These are phyloP conservation scores for Pholiota molesta DNA, from an alignment of 768 basidiomycete genomes.

Conservation along the genomic window DNA sequence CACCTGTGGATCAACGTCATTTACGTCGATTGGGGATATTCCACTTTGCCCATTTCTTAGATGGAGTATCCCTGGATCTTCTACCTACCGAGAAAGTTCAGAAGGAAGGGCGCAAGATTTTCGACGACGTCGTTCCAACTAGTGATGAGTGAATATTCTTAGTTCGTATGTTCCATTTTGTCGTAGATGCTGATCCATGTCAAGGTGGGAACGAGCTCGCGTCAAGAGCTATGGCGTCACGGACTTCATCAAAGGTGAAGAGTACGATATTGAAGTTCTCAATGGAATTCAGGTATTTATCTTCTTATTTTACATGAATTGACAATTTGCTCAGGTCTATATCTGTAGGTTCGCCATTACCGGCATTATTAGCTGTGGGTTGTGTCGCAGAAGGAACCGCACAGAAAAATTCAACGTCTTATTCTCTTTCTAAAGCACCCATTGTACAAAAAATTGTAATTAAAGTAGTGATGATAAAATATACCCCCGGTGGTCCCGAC, in stretches of 20 bases:
- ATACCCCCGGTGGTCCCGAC: too few relatives aligned
- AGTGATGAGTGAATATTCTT: constrained; percentile 27
- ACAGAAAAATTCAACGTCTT: too few relatives aligned
- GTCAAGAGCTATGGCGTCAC: constrained; percentile 36
- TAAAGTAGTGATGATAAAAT: background rate
- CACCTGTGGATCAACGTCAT: constrained; percentile 31
- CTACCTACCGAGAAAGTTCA: constrained; percentile 34
- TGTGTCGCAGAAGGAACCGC: too few relatives aligned
- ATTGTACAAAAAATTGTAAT: background rate
- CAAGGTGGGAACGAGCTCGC: constrained; percentile 34
- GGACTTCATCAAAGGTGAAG: constrained; percentile 34
- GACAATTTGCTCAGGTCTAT: background rate
- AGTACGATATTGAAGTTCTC: constrained; percentile 37
- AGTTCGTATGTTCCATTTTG: background rate
- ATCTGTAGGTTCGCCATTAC: constrained; percentile 11
- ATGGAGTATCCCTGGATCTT: constrained; percentile 28
- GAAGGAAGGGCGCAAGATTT: constrained; percentile 30
- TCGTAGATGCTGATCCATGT: background rate
- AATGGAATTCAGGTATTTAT: constrained; percentile 30
- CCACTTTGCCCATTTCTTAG: constrained; percentile 37
- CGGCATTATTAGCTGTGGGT: background rate
- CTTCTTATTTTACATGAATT: background rate
- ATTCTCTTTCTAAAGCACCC: too few relatives aligned
- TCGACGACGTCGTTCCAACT: constrained; percentile 32
- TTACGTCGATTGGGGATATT: constrained; percentile 35